Evolutionary conservation across 1,284 basidiomycete species (phyloP), one percentile per base, ranked within the genome.

Genomic region (Cutaneotrichosporon spelunceum): DNA sequence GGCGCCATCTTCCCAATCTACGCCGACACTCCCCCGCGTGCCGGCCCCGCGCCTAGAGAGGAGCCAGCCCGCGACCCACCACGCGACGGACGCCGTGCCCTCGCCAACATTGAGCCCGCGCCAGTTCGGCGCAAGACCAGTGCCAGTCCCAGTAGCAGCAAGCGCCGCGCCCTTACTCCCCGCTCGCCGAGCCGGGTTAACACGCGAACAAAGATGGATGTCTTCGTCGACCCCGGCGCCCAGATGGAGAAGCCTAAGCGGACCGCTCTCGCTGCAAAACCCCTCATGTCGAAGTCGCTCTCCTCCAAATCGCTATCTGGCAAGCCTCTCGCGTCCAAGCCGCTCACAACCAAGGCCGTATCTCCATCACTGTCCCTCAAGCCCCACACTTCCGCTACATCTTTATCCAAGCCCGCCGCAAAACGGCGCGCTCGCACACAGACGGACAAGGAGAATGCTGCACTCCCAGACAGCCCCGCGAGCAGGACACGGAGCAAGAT

Each of bases 1-100:
- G 78, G 78, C 49, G 77, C 78, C 13, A 73, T 78, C 36, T 79
- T 79, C 64, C 70, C 74, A 42, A 75, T 79, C 42, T 78, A 78
- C 68, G 68, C 76, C 47, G 78, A 79, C 66, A 76, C 77, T 3
- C 77, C 78, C 9, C 61, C 34, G 42, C 55, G 53, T 23, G 33
- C 54, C 24, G 50, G 50, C 24, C 53, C n/a, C 9, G n/a, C 33
- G 24, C 30, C 48, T 26, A 48, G 34, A 54, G 27, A 44, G 48
- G 55, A 44, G 48, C 66, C 39, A 27, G 55, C 56, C 7, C n/a
- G n/a, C n/a, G n/a, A n/a, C n/a, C 65, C 52, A 27, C 64, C 57
- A 62, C 44, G 50, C 61, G 55, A n/a, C 27, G 24, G 26, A 9
- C 48, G 48, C 8, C 48, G 24, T 14, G 26, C 48, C 11, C 48